A percentile compares a stretch with the other conserved stretches of the same genome.
These are phyloP conservation scores for Coemansia sp. DNA, from an alignment of 192 early-diverging fungal genomes.

Conservation along the genomic window DNA sequence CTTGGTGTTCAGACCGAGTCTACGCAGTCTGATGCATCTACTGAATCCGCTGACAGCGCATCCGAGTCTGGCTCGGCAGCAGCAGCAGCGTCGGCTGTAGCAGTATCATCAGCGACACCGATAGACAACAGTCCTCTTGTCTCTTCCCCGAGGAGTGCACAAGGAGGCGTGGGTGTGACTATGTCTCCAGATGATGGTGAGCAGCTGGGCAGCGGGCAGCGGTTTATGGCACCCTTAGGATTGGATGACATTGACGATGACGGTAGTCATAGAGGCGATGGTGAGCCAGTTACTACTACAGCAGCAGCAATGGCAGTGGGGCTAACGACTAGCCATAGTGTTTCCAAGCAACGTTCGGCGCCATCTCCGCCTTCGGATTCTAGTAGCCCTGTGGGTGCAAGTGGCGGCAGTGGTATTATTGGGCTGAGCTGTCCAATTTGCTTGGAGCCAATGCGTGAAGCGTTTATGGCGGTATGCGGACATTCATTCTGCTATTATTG, in stretches of 20 bases:
- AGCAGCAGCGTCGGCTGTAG: neutral
- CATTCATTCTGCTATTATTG: conserved; percentile 85
- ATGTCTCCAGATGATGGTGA: conserved; percentile 16
- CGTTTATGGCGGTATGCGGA: conserved; percentile 77
- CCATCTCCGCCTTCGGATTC: conserved; percentile 9
- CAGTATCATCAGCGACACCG: neutral
- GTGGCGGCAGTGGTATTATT: neutral
- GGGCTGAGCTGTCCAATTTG: conserved; percentile 68
- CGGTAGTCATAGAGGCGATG: neutral
- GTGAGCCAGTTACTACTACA: neutral
- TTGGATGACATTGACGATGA: conserved; percentile 11
- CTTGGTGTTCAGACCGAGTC: conserved; percentile 43
- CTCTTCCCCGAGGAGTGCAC: conserved; percentile 13
- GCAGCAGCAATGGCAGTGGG: conserved; percentile 6
- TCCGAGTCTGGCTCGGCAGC: conserved; percentile 13
- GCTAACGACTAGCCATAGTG: neutral
- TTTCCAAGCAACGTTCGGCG: conserved; percentile 7
- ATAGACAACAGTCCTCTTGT: neutral
- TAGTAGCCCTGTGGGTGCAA: neutral
- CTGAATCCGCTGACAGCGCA: conserved; percentile 26
- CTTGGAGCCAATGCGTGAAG: conserved; percentile 65
- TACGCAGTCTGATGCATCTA: conserved; percentile 35
- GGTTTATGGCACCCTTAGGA: conserved; percentile 21
- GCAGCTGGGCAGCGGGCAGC: neutral
- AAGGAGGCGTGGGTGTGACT: neutral